A percentile compares a stretch with the other conserved stretches of the same genome.
These are phyloP conservation scores for Calendula officinalis DNA, from an alignment of 129 eudicot species.

Conservation along the genomic window DNA sequence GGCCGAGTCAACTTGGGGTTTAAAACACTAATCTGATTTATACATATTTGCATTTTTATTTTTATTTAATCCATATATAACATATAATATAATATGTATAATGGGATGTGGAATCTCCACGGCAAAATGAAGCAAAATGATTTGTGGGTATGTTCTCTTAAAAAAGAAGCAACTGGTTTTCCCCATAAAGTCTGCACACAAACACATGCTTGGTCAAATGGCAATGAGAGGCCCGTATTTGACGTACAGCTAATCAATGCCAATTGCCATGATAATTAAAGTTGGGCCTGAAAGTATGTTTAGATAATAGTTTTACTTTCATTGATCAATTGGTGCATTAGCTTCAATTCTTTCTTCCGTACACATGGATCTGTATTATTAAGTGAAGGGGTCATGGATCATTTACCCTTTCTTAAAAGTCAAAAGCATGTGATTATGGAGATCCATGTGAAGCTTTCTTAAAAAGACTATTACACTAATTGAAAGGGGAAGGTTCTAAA, in stretches of 20 bases:
- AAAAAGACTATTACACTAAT: no score
- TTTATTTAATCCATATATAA: background rate
- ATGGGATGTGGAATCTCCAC: background rate
- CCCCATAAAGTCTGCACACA: slow-evolving; percentile 17
- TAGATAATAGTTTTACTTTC: background rate
- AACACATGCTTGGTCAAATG: slow-evolving; percentile 38
- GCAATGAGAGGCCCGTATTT: slow-evolving; percentile 32
- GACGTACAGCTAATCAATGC: slow-evolving; percentile 33
- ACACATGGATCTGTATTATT: background rate
- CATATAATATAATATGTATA: no score
- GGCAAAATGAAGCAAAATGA: slow-evolving; percentile 13
- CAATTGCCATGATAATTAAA: slow-evolving; percentile 9
- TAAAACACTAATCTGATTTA: no score
- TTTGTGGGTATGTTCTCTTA: slow-evolving; percentile 11
- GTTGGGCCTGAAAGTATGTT: background rate
- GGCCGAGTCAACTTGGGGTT: no score
- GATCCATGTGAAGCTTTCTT: no score
- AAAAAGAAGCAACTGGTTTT: slow-evolving; percentile 25
- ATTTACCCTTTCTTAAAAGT: background rate
- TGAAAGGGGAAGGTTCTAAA: no score
- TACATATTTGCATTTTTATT: slow-evolving; percentile 25
- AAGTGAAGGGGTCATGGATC: background rate
- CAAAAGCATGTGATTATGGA: background rate
- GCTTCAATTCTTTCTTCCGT: background rate
- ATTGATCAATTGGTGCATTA: background rate